phyloP scores from a whole-genome alignment of 1,284 basidiomycete species.

The Cryptococcus sp. region DNA sequence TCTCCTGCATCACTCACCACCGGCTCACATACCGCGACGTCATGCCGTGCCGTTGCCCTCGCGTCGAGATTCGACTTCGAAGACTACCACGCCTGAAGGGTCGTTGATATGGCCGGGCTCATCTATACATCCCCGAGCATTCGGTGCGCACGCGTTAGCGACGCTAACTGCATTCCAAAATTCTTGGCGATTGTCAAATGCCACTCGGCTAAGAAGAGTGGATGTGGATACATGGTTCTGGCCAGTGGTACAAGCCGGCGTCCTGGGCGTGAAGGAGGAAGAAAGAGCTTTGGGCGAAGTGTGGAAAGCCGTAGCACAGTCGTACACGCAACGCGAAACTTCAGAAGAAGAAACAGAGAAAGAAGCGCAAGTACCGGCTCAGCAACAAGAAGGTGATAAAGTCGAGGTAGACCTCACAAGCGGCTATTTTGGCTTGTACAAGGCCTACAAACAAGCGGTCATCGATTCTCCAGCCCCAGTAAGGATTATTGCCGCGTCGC shows the following conservation, averaged over 20 bases:
- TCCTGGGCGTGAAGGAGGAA: slow-evolving; percentile 79
- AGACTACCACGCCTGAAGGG: slow-evolving; percentile 15
- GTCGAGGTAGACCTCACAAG: slow-evolving; percentile 70
- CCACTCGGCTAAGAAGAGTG: slow-evolving; percentile 38
- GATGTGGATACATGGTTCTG: slow-evolving; percentile 64
- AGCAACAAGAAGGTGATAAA: slow-evolving; percentile 6
- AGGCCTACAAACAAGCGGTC: slow-evolving; percentile 75
- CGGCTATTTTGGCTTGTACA: slow-evolving; percentile 90
- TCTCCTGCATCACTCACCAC: slow-evolving; percentile 56
- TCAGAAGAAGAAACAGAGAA: not conserved
- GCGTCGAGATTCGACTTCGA: slow-evolving; percentile 7
- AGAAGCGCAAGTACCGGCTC: slow-evolving; percentile 14
- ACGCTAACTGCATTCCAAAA: slow-evolving; percentile 52
- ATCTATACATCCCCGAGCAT: slow-evolving; percentile 43
- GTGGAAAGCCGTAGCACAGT: slow-evolving; percentile 41
- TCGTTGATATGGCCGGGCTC: slow-evolving; percentile 46
- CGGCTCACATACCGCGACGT: slow-evolving; percentile 31
- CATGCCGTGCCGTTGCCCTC: slow-evolving; percentile 38
- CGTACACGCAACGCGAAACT: slow-evolving; percentile 3
- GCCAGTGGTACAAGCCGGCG: slow-evolving; percentile 82
- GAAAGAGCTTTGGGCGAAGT: slow-evolving; percentile 62
- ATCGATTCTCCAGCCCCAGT: slow-evolving; percentile 63
- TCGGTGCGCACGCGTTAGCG: slow-evolving; percentile 43
- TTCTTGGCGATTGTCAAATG: slow-evolving; percentile 46
- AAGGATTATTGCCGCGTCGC: slow-evolving; percentile 80